These are phyloP conservation scores for Triangularia verruculosa DNA, from an alignment of 2,329 filamentous ascomycete species.

Conservation along the genomic window DNA sequence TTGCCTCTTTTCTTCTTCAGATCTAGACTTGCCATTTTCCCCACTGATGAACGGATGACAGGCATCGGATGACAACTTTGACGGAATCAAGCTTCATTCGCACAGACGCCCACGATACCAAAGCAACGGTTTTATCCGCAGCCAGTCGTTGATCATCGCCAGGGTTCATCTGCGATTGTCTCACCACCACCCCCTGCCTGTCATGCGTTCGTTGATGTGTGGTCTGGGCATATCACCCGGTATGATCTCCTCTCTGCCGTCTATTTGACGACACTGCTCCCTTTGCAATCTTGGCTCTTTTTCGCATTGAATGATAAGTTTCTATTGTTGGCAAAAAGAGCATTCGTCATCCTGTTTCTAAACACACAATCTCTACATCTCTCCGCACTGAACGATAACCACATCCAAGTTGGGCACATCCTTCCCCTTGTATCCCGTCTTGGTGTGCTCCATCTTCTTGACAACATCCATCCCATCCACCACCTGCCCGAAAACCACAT, in stretches of 20 bases:
- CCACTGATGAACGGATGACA: neutral
- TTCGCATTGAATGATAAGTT: neutral
- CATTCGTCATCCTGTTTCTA: neutral
- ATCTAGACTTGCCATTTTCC: neutral
- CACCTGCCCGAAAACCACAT: constrained; percentile 93
- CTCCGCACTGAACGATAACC: constrained; percentile 80
- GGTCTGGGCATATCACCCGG: neutral
- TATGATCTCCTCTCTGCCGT: neutral
- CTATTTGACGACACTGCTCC: neutral
- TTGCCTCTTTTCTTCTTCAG: neutral
- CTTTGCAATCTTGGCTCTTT: constrained; percentile 8
- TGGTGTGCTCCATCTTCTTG: constrained; percentile 85
- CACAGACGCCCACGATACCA: neutral
- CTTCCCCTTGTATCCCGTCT: constrained; percentile 68
- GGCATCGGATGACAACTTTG: neutral
- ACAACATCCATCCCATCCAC: constrained; percentile 88
- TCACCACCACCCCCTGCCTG: neutral
- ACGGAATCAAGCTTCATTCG: neutral
- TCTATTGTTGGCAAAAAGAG: neutral
- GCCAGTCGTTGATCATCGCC: neutral
- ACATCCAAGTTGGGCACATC: constrained; percentile 86
- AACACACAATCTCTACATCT: constrained; percentile 65
- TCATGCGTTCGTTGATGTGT: neutral
- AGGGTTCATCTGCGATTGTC: neutral
- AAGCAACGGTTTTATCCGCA: neutral